phyloP scores from a whole-genome alignment of 495 filamentous ascomycete genomes.

The Bacidia gigantensis region DNA sequence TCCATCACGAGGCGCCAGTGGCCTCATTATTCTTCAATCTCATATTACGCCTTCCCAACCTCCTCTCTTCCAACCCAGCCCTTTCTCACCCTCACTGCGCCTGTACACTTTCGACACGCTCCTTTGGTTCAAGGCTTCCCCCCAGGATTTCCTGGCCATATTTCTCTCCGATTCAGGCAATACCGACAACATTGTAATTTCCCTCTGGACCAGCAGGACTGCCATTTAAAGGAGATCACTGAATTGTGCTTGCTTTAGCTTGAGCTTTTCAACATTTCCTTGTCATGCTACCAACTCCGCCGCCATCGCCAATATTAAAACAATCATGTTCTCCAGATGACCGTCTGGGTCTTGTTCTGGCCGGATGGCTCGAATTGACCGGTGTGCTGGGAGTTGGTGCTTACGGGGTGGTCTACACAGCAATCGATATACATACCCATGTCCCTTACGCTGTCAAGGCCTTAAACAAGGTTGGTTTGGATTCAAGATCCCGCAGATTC shows the following conservation, averaged over 20 bases:
- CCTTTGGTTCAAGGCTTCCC: no score
- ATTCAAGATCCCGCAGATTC: constrained; percentile 74
- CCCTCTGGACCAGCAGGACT: neutral
- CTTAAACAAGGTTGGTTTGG: constrained; percentile 81
- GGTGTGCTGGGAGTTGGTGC: constrained; percentile 83
- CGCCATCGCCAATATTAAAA: constrained; percentile 40
- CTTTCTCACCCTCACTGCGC: neutral
- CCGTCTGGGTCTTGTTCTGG: constrained; percentile 72
- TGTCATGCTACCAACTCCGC: constrained; percentile 41
- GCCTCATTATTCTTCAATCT: constrained; percentile 2
- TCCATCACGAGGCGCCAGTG: neutral
- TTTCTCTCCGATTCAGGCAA: neutral
- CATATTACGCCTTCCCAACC: neutral
- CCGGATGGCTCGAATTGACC: constrained; percentile 67
- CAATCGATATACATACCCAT: constrained; percentile 72
- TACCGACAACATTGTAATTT: neutral
- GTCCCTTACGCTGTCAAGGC: constrained; percentile 90
- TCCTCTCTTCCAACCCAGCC: constrained; percentile 1
- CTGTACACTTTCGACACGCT: neutral
- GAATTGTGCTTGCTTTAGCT: neutral
- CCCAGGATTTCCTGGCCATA: neutral
- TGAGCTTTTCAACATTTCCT: constrained; percentile 7
- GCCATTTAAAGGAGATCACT: neutral
- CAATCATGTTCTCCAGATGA: constrained; percentile 59
- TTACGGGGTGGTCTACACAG: constrained; percentile 93